A percentile compares a stretch with the other conserved stretches of the same genome.
These are phyloP conservation scores for Fusarium humuli DNA, from an alignment of 2,329 filamentous ascomycete genomes.

Conservation along the genomic window DNA sequence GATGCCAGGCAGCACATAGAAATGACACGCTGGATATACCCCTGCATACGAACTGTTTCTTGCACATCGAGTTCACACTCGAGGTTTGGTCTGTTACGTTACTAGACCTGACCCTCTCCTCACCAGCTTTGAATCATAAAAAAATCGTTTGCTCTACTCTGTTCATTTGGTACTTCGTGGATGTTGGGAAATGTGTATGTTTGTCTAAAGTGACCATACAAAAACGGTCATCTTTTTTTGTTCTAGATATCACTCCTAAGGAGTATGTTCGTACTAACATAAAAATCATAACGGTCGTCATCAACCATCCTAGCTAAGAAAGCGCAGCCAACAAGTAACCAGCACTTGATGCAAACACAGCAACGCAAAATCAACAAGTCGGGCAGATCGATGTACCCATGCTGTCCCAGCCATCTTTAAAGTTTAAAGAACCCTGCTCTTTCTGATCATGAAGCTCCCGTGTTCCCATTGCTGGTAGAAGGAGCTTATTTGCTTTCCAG, in stretches of 20 bases:
- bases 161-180: conserved; percentile 23
- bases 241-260: conserved; percentile 10
- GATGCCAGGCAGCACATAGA: conserved; percentile 47
- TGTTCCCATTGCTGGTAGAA: conserved; percentile 42
- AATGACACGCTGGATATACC: conserved; percentile 50
- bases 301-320: conserved; percentile 10
- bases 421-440: conserved; percentile 20
- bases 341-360: conserved; percentile 1
- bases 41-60: conserved; percentile 47
- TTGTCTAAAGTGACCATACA: conserved; percentile 18
- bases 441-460: conserved; percentile 31
- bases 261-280: conserved; percentile 7
- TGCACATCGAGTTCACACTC: conserved; percentile 43
- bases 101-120: conserved; percentile 43
- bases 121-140: conserved; percentile 47
- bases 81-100: conserved; percentile 46
- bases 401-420: not conserved
- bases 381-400: not conserved
- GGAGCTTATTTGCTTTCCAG: conserved; percentile 41
- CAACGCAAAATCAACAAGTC: conserved; percentile 18
- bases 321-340: conserved; percentile 3
- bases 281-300: conserved; percentile 10
- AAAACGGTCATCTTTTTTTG: conserved; percentile 5
- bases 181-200: conserved; percentile 21
- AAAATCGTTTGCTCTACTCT: conserved; percentile 39